phyloP scores from a whole-genome alignment of 2,329 filamentous ascomycete genomes.

The Paracoccidioides brasiliensis region DNA sequence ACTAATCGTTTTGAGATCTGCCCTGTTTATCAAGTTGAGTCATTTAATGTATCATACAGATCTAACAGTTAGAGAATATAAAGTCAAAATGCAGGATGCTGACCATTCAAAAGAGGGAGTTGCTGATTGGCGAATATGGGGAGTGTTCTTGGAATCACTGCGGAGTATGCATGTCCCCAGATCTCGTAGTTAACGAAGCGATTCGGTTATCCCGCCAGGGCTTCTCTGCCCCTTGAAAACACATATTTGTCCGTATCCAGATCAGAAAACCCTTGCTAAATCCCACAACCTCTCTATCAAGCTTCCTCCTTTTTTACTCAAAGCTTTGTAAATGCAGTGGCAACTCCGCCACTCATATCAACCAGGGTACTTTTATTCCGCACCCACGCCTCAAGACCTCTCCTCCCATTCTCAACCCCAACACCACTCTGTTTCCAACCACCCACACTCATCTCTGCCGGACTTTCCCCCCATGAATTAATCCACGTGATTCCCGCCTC shows the following conservation, averaged over 20 bases:
- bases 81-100: neutral
- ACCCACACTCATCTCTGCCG: slow-evolving; percentile 83
- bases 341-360: slow-evolving; percentile 60
- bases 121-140: neutral
- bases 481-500: slow-evolving; percentile 85
- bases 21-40: neutral
- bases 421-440: slow-evolving; percentile 87
- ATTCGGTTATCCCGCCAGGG: too few species aligned
- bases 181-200: too few species aligned
- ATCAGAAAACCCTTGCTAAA: neutral
- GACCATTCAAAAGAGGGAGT: neutral
- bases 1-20: neutral
- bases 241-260: too few species aligned
- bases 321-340: slow-evolving; percentile 61
- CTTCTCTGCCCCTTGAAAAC: too few species aligned
- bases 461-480: slow-evolving; percentile 86
- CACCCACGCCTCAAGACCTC: slow-evolving; percentile 69
- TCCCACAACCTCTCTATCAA: neutral
- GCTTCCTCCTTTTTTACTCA: slow-evolving; percentile 22
- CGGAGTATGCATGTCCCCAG: too few species aligned
- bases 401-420: slow-evolving; percentile 73
- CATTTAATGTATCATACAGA: neutral
- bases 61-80: neutral
- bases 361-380: slow-evolving; percentile 80
- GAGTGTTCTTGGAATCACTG: too few species aligned